Base-by-base conservation (phyloP, 1,284 basidiomycete species). In the Cryptococcus sp. region DNA sequence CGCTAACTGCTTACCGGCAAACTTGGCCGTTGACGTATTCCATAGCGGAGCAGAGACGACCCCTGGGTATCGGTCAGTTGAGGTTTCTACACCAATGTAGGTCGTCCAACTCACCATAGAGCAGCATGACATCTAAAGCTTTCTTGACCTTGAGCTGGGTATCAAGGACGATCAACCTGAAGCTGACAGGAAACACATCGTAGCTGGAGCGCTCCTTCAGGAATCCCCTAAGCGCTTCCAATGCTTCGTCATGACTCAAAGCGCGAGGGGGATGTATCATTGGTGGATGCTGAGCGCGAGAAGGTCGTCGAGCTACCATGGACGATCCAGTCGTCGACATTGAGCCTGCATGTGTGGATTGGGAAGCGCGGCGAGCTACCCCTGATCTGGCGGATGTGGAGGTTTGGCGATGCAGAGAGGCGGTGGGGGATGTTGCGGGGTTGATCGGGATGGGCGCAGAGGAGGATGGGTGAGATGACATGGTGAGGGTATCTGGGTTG, bases 41-140 rank as follows among this genome's bases (percentile, higher is more conserved):
- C 95, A 99, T n/a, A 99, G 82, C 3, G 96, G 95, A 3, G 96
- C 96, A 5, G 95, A 98, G 5, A 99, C 95, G 57, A 99, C 93
- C 62, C 93, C 93, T 95, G 70, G 17, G 39, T 20, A 15, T 38
- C 40, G 22, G 42, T 45, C 42, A 45, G 16, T 22, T n/a, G 22
- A 8, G 22, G 20, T 48, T 48, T 8, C 47, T 19, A 17, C 11
- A 10, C 16, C 8, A 22, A 15, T 22, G 7, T 11, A n/a, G 42
- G n/a, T 27, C 19, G 50, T 3, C 13, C 10, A 59, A 76, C 82
- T 56, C 49, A 91, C 93, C 91, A 77, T 94, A 95, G 58, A 89
- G 83, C 27, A 95, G 82, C 58, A 97, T 86, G 68, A 91, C 94
- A 65, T 91, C 89, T 16, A 97, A 79, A 11, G 92, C 92, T 76